phyloP scores from a whole-genome alignment of 345 rosid species.

The Dipteronia dyeriana region DNA sequence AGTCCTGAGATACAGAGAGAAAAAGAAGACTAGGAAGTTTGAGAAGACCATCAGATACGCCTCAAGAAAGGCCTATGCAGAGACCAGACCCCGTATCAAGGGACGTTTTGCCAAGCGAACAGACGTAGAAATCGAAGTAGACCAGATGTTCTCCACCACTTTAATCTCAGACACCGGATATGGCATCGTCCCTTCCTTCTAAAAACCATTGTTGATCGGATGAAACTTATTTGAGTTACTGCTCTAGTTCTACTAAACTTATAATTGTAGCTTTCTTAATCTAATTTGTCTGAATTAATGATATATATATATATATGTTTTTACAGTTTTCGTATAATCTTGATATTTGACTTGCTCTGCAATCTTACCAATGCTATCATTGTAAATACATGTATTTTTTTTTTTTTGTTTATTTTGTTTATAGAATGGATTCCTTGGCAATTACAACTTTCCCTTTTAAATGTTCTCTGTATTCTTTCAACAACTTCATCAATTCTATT shows the following conservation, averaged over 20 bases:
- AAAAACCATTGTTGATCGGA: constrained; percentile 15
- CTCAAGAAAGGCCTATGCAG: constrained; percentile 96
- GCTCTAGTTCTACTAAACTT: constrained; percentile 25
- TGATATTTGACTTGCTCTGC: constrained; percentile 18
- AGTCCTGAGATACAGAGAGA: constrained; percentile 91
- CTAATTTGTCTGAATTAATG: constrained; percentile 20
- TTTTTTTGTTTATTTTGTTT: too few species aligned
- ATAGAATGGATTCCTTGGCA: constrained; percentile 15
- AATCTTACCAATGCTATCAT: constrained; percentile 12
- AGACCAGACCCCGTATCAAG: constrained; percentile 87
- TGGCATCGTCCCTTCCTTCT: constrained; percentile 81
- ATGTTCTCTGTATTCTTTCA: background rate
- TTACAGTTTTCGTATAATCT: constrained; percentile 18
- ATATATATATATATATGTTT: constrained; percentile 5
- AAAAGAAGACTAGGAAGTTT: constrained; percentile 84
- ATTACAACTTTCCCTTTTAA: background rate
- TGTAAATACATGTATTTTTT: constrained; percentile 36
- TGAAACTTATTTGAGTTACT: constrained; percentile 19
- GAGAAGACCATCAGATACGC: constrained; percentile 98
- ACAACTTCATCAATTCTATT: background rate
- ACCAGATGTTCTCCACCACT: constrained; percentile 61
- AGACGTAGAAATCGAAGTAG: constrained; percentile 58
- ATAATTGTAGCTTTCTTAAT: constrained; percentile 21
- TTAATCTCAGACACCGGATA: constrained; percentile 53
- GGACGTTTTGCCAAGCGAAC: constrained; percentile 89